Base-by-base conservation (phyloP, 2,329 filamentous ascomycete species). In the Escovopsis weberi region DNA sequence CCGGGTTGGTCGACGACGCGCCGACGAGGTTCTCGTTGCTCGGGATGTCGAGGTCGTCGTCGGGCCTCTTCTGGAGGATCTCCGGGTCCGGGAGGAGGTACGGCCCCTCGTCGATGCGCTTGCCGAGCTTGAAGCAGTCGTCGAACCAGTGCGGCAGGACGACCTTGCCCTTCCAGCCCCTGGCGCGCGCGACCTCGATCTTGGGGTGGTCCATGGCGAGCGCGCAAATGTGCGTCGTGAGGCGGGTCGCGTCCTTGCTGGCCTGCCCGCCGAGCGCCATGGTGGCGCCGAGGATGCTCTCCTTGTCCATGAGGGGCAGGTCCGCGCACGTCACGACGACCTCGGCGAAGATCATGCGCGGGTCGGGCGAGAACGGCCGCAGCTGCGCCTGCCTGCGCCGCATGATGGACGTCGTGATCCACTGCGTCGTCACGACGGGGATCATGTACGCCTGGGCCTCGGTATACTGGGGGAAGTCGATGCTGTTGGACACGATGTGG, bases 121-220 rank as follows among this genome's bases (percentile, higher is more conserved):
- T 88, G 40, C 89, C 88, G 26, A 98, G 75, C 61, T 85, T 91
- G 51, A 98, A 75, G 62, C 91, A 98, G 58, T 95, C 89, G 53
- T 96, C 89, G 56, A 98, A 95, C 85, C 91, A 96, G 57, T 96
- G 91, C 33, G 91, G 91, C 41, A 98, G 69, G 15, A 98, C 85
- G 45, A 95, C 82, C 61, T 86, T 88, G 60, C 78, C 78, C 43
- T 77, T 78, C 42, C 85, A 67, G 2, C 72, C 73, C 59, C 80
- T 93, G 8, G 71, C 65, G 37, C 68, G 50, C 1, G 80, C 82
- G 42, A 75, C 58, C 47, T 71, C 56, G 47, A 81, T 83, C 58
- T 87, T 86, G 3, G 78, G 74, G 43, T 88, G 75, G 32, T 88
- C 80, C 58, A 82, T 69, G 5, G 76, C 78, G 47, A 94, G 66